Conservation (phyloP, 495 filamentous ascomycete genomes). For the Penicillium steckii region DNA sequence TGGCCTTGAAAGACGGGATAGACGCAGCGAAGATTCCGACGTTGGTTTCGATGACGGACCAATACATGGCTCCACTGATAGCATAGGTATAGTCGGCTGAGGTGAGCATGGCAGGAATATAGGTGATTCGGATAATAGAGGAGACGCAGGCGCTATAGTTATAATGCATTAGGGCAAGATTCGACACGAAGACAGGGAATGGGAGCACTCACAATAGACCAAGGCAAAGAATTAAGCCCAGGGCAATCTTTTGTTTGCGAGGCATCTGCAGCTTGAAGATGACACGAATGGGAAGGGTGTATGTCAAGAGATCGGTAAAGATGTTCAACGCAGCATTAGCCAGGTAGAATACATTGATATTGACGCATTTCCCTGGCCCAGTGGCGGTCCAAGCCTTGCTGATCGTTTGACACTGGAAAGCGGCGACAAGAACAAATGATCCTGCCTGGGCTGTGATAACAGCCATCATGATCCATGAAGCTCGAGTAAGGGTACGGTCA, state of each 20-base stretch:
- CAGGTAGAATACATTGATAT: conserved; percentile 46
- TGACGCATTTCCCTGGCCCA: conserved; percentile 38
- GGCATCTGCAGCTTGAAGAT: conserved; percentile 36
- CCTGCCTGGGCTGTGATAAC: conserved; percentile 31
- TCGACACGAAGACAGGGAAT: background rate
- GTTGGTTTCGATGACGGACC: conserved; percentile 46
- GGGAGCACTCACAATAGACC: conserved; percentile 39
- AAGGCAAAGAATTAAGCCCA: conserved; percentile 36
- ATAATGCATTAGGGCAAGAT: background rate
- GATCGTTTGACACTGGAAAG: conserved; percentile 38
- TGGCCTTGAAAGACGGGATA: conserved; percentile 44
- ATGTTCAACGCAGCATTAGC: conserved; percentile 51
- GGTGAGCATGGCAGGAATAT: conserved; percentile 37
- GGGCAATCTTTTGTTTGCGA: conserved; percentile 35
- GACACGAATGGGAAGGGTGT: conserved; percentile 45
- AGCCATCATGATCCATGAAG: conserved; percentile 32
- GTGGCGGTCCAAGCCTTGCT: conserved; percentile 31
- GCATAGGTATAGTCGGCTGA: conserved; percentile 37
- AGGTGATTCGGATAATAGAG: conserved; percentile 44
- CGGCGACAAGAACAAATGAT: conserved; percentile 36
- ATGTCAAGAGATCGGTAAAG: conserved; percentile 49
- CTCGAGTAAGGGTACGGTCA: conserved; percentile 29
- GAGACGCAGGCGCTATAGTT: conserved; percentile 36
- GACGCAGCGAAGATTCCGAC: conserved; percentile 41
- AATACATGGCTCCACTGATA: conserved; percentile 43